These are phyloP conservation scores for Wickerhamiella shivajii DNA, from an alignment of 805 yeast genomes.

Conservation along the genomic window DNA sequence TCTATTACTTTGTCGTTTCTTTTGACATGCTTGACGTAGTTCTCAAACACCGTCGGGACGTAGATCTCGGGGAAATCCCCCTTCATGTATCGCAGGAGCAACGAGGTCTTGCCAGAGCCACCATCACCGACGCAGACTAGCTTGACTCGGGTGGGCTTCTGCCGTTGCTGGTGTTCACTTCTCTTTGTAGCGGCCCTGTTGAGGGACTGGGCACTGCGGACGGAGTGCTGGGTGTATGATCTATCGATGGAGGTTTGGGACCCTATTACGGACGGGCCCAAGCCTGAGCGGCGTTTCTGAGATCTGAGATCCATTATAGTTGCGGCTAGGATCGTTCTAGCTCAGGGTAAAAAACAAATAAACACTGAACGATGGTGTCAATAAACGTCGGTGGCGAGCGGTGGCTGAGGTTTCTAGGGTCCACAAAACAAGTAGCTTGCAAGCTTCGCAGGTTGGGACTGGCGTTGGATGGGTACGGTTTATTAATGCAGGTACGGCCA, in stretches of 20 bases:
- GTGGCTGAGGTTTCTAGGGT: no score
- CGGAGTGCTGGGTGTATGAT: slow-evolving; percentile 8
- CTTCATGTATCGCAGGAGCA: slow-evolving; percentile 49
- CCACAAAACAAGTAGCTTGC: no score
- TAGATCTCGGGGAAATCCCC: slow-evolving; percentile 57
- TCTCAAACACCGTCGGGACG: slow-evolving; percentile 75
- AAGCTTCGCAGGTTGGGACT: no score
- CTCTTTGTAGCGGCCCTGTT: no score
- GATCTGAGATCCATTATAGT: slow-evolving; percentile 12
- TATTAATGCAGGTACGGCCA: no score
- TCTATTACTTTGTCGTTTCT: slow-evolving; percentile 41
- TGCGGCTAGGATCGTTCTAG: background rate
- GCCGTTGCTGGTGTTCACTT: background rate
- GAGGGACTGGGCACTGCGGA: background rate
- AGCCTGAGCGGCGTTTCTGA: slow-evolving; percentile 13
- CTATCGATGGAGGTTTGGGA: slow-evolving; percentile 11
- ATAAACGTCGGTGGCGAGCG: no score
- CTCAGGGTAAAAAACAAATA: no score
- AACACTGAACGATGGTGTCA: no score
- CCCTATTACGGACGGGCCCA: slow-evolving; percentile 11
- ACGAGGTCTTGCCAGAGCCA: slow-evolving; percentile 80
- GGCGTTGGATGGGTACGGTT: no score
- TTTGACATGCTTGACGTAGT: slow-evolving; percentile 45
- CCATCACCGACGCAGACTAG: slow-evolving; percentile 82
- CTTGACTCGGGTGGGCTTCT: slow-evolving; percentile 31